These are phyloP conservation scores for Tympanopsis confertula DNA, from an alignment of 2,329 filamentous ascomycete species.

Conservation along the genomic window DNA sequence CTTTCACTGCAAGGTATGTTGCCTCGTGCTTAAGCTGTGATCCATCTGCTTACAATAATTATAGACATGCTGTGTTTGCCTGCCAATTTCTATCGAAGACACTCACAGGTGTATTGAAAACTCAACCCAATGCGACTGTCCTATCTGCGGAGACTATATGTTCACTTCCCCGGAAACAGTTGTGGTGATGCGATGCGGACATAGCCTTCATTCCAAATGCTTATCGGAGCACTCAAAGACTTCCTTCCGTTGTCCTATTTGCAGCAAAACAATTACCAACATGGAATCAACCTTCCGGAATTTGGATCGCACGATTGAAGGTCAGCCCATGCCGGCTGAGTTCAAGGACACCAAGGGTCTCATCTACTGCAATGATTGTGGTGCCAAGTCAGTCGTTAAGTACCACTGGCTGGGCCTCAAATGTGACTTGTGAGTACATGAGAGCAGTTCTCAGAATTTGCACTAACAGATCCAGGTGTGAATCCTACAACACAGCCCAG, in stretches of 20 bases:
- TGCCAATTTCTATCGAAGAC: constrained; percentile 54
- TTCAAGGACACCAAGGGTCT: constrained; percentile 51
- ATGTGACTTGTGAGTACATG: constrained; percentile 37
- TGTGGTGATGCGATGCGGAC: constrained; percentile 63
- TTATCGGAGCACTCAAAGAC: constrained; percentile 58
- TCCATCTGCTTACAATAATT: neutral
- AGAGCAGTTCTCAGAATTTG: no score
- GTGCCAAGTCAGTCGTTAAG: constrained; percentile 51
- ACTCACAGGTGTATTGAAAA: constrained; percentile 62
- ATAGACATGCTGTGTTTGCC: constrained; percentile 59
- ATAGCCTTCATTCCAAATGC: constrained; percentile 62
- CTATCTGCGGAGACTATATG: constrained; percentile 64
- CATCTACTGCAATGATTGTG: constrained; percentile 64
- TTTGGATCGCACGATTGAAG: constrained; percentile 54
- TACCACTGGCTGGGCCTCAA: constrained; percentile 67
- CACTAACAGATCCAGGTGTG: constrained; percentile 15
- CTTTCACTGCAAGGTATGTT: constrained; percentile 58
- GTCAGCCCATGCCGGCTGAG: constrained; percentile 59
- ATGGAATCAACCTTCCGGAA: constrained; percentile 67
- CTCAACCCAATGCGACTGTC: constrained; percentile 63
- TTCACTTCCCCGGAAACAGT: constrained; percentile 60
- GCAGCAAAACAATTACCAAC: constrained; percentile 62
- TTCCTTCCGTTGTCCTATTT: constrained; percentile 65
- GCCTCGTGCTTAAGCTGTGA: neutral
- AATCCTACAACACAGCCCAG: constrained; percentile 29